phyloP scores from a whole-genome alignment of 495 filamentous ascomycete species.

The Hamigera avellanea region DNA sequence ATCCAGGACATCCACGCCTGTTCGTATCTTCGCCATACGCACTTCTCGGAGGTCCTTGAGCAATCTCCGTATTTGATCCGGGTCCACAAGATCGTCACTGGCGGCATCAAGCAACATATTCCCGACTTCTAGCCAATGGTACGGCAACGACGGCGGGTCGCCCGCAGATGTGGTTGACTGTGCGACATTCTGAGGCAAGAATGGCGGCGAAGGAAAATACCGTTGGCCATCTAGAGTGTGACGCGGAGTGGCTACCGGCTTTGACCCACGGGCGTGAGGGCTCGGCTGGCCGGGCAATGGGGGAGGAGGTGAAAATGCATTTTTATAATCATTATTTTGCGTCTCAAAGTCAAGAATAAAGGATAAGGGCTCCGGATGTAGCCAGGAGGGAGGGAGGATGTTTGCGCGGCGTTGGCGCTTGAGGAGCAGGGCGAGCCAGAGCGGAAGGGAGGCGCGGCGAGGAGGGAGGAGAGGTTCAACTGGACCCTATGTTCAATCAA shows the following conservation, averaged over 20 bases:
- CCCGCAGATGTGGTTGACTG: slow-evolving; percentile 11
- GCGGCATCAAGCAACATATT: slow-evolving; percentile 78
- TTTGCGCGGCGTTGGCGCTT: slow-evolving; percentile 92
- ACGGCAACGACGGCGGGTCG: slow-evolving; percentile 57
- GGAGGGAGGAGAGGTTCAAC: slow-evolving; percentile 69
- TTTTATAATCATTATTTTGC: slow-evolving; percentile 40
- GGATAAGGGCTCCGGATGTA: slow-evolving; percentile 58
- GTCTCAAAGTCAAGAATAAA: slow-evolving; percentile 73
- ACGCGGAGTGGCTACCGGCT: slow-evolving; percentile 20
- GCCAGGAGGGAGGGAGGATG: slow-evolving; percentile 84
- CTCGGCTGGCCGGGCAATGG: slow-evolving; percentile 41
- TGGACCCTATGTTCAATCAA: slow-evolving; percentile 46
- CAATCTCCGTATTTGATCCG: slow-evolving; percentile 61
- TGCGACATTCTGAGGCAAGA: slow-evolving; percentile 31
- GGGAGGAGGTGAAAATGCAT: slow-evolving; percentile 64
- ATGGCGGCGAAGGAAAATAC: slow-evolving; percentile 31
- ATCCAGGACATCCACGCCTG: slow-evolving; percentile 57
- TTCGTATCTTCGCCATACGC: slow-evolving; percentile 77
- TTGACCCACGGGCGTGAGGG: slow-evolving; percentile 17
- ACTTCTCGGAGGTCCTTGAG: slow-evolving; percentile 80
- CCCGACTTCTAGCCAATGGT: slow-evolving; percentile 85
- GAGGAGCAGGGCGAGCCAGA: slow-evolving; percentile 95
- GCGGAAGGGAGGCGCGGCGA: slow-evolving; percentile 65
- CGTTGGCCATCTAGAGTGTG: slow-evolving; percentile 30
- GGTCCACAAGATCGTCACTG: slow-evolving; percentile 69